A percentile compares a stretch with the other conserved stretches of the same genome.
phyloP scores from a whole-genome alignment of 2,329 filamentous ascomycete genomes.

The Paracorniculantispora psalliotae region DNA sequence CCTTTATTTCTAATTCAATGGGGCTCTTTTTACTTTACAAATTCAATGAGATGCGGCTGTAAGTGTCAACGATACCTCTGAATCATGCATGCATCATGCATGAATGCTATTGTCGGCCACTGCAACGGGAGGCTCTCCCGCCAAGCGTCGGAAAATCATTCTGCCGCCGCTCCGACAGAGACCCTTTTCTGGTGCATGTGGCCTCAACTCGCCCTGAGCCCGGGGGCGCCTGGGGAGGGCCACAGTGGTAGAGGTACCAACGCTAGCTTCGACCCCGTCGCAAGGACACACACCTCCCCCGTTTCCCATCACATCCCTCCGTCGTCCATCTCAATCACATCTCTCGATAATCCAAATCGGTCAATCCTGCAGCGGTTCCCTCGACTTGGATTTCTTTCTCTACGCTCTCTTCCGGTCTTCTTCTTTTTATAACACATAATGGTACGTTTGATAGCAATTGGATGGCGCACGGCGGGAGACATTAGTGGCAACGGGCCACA shows the following conservation, averaged over 20 bases:
- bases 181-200: slow-evolving; percentile 35
- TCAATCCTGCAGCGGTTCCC: slow-evolving; percentile 13
- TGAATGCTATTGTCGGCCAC: not conserved
- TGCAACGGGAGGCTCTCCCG: not conserved
- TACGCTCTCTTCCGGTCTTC: slow-evolving; percentile 14
- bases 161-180: slow-evolving; percentile 19
- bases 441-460: slow-evolving; percentile 23
- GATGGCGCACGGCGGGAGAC: not conserved
- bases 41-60: too few species aligned
- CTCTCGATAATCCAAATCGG: slow-evolving; percentile 16
- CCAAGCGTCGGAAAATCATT: slow-evolving; percentile 29
- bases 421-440: slow-evolving; percentile 19
- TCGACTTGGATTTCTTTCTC: slow-evolving; percentile 16
- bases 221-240: not conserved
- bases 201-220: slow-evolving; percentile 33
- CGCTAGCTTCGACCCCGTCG: slow-evolving; percentile 13
- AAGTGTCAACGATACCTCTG: too few species aligned
- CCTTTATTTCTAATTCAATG: too few species aligned
- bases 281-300: slow-evolving; percentile 5
- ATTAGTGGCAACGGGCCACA: not conserved
- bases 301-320: slow-evolving; percentile 9
- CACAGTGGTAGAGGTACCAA: too few species aligned
- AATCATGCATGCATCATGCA: too few species aligned
- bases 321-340: not conserved
- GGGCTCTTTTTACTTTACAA: too few species aligned